These are phyloP conservation scores for Fragilaria crotonensis DNA, from an alignment of 108 stramenopile species.

Conservation along the genomic window DNA sequence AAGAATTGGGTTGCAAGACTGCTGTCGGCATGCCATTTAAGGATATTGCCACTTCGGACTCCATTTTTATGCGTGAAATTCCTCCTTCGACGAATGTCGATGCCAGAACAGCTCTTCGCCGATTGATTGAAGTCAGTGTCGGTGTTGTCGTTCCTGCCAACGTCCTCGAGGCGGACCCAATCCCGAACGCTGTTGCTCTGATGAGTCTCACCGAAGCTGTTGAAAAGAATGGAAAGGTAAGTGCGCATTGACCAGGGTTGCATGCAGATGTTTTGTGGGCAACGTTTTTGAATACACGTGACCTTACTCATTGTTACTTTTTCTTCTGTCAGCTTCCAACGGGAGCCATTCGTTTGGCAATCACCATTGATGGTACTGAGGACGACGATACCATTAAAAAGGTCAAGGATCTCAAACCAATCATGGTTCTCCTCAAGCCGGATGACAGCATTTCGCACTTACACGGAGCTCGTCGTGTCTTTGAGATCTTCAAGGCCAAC, in stretches of 20 bases:
- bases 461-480: slow-evolving; percentile 87
- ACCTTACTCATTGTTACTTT: no score
- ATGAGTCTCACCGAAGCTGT: slow-evolving; percentile 75
- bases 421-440: slow-evolving; percentile 61
- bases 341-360: slow-evolving; percentile 83
- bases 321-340: slow-evolving; percentile 48
- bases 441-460: slow-evolving; percentile 64
- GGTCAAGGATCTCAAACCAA: slow-evolving; percentile 70
- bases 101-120: slow-evolving; percentile 75
- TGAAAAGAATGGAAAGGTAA: slow-evolving; percentile 63
- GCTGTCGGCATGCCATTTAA: slow-evolving; percentile 97
- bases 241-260: slow-evolving; percentile 1
- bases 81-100: slow-evolving; percentile 66
- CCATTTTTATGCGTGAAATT: slow-evolving; percentile 68
- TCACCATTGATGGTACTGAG: slow-evolving; percentile 76
- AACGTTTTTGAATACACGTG: neutral
- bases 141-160: slow-evolving; percentile 86
- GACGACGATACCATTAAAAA: slow-evolving; percentile 63
- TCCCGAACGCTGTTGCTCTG: slow-evolving; percentile 89
- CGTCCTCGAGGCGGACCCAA: slow-evolving; percentile 79
- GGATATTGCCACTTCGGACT: slow-evolving; percentile 93
- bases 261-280: neutral
- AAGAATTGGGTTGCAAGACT: slow-evolving; percentile 89
- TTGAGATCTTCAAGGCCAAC: slow-evolving; percentile 80
- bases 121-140: slow-evolving; percentile 86